Conservation (phyloP, 2,329 filamentous ascomycete genomes). For the Setomelanomma holmii region DNA sequence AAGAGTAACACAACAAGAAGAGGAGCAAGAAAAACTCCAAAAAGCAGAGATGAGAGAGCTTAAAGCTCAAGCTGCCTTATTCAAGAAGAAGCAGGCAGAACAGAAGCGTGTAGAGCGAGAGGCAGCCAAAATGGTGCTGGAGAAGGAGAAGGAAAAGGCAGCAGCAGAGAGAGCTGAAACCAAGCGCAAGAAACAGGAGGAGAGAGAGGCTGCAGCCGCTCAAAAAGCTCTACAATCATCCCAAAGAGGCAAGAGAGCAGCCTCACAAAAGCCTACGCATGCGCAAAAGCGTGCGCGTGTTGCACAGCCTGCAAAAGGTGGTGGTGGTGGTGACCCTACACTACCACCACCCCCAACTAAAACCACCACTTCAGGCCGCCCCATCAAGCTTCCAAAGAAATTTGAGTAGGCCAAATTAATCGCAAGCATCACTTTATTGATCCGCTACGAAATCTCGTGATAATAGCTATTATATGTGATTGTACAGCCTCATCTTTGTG, state of each 20-base stretch:
- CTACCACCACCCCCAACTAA: too few relatives aligned
- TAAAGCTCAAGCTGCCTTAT: too few relatives aligned
- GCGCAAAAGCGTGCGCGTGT: not conserved
- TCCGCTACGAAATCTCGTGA: too few relatives aligned
- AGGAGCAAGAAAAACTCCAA: not conserved
- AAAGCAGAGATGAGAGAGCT: not conserved
- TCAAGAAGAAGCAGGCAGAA: not conserved
- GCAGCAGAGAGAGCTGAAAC: too few relatives aligned
- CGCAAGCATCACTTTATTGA: too few relatives aligned
- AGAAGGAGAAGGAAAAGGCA: not conserved
- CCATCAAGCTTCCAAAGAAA: too few relatives aligned
- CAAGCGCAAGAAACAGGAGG: not conserved
- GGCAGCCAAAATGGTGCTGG: not conserved
- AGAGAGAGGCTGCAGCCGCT: not conserved
- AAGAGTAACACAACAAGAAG: not conserved
- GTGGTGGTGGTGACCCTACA: too few relatives aligned
- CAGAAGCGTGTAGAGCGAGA: not conserved
- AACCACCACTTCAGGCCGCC: too few relatives aligned
- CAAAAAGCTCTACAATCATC: not conserved
- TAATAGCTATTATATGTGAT: too few relatives aligned
- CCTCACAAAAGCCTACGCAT: not conserved
- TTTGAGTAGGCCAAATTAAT: too few relatives aligned
- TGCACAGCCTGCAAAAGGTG: not conserved
- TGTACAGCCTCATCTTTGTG: too few relatives aligned
- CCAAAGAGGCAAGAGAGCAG: not conserved